phyloP scores from a whole-genome alignment of 2,329 filamentous ascomycete genomes.

The Nothomitra cinnamomea region DNA sequence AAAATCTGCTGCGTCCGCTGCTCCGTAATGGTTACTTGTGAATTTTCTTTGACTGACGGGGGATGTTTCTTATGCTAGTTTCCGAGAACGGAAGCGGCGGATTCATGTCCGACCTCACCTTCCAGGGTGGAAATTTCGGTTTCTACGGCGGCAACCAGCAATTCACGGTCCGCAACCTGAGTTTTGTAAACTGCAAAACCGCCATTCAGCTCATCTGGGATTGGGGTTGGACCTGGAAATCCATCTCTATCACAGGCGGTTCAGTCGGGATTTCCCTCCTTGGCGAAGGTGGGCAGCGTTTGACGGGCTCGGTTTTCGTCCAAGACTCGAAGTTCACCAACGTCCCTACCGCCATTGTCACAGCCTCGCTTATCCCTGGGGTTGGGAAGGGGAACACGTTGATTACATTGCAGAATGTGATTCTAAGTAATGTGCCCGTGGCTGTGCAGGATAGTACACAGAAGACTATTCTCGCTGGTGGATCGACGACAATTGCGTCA shows the following conservation, averaged over 20 bases:
- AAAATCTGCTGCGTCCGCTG: no score
- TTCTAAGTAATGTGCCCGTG: slow-evolving; percentile 21
- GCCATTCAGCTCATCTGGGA: slow-evolving; percentile 86
- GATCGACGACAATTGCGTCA: slow-evolving; percentile 50
- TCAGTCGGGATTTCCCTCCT: slow-evolving; percentile 62
- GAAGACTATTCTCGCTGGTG: slow-evolving; percentile 75
- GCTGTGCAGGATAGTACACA: slow-evolving; percentile 72
- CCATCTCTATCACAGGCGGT: slow-evolving; percentile 55
- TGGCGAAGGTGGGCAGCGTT: slow-evolving; percentile 41
- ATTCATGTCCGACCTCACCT: slow-evolving; percentile 67
- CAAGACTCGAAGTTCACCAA: slow-evolving; percentile 64
- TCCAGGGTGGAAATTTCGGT: slow-evolving; percentile 66
- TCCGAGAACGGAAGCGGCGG: slow-evolving; percentile 33
- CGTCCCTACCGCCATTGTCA: slow-evolving; percentile 60
- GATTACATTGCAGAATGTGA: no score
- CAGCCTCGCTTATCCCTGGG: slow-evolving; percentile 52
- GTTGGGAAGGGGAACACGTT: slow-evolving; percentile 31
- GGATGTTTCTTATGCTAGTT: slow-evolving; percentile 22
- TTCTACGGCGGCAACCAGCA: slow-evolving; percentile 75
- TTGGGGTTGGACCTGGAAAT: slow-evolving; percentile 74
- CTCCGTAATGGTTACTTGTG: no score
- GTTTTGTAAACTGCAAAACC: slow-evolving; percentile 66
- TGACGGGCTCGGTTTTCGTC: slow-evolving; percentile 70
- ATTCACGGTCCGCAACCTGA: slow-evolving; percentile 69
- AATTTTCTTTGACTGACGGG: no score